A percentile compares a stretch with the other conserved stretches of the same genome.
Conservation (phyloP, 441 rosid genomes). For the Sinapis alba region DNA sequence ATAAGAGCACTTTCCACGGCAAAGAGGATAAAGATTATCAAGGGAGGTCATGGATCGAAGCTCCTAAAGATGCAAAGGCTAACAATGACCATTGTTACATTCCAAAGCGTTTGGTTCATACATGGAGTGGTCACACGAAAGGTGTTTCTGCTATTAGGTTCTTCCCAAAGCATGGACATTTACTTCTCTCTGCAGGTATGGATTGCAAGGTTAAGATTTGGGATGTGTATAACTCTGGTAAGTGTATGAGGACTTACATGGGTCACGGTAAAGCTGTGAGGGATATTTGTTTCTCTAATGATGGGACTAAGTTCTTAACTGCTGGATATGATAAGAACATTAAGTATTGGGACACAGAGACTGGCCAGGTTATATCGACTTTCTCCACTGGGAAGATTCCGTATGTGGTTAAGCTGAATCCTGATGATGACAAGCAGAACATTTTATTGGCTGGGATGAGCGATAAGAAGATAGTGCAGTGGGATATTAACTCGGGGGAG, state of each 20-base stretch:
- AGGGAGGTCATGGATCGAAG: slow-evolving; percentile 96
- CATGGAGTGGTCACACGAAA: slow-evolving; percentile 98
- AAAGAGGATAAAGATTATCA: slow-evolving; percentile 97
- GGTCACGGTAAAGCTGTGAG: slow-evolving; percentile 94
- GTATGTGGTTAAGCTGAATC: slow-evolving; percentile 92
- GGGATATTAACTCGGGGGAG: slow-evolving; percentile 96
- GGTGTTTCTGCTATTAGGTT: slow-evolving; percentile 96
- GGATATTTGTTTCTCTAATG: slow-evolving; percentile 90
- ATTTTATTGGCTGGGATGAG: slow-evolving; percentile 97
- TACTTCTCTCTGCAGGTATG: slow-evolving; percentile 98
- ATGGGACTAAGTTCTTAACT: slow-evolving; percentile 89
- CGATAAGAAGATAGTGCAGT: slow-evolving; percentile 98
- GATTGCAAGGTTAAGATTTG: slow-evolving; percentile 97
- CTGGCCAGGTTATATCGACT: slow-evolving; percentile 92
- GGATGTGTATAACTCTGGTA: slow-evolving; percentile 97
- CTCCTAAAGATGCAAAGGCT: slow-evolving; percentile 96
- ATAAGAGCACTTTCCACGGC: slow-evolving; percentile 95
- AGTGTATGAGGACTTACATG: slow-evolving; percentile 99
- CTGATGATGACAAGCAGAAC: slow-evolving; percentile 95
- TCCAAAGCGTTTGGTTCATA: slow-evolving; percentile 90
- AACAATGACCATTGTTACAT: slow-evolving; percentile 95
- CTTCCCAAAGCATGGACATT: slow-evolving; percentile 93
- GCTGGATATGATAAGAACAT: slow-evolving; percentile 97
- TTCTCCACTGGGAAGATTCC: slow-evolving; percentile 96
- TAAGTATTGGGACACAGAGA: slow-evolving; percentile 98